Evolutionary conservation across 2,329 filamentous ascomycete genomes (phyloP).

Genomic region (Scleromitrula shiraiana): DNA sequence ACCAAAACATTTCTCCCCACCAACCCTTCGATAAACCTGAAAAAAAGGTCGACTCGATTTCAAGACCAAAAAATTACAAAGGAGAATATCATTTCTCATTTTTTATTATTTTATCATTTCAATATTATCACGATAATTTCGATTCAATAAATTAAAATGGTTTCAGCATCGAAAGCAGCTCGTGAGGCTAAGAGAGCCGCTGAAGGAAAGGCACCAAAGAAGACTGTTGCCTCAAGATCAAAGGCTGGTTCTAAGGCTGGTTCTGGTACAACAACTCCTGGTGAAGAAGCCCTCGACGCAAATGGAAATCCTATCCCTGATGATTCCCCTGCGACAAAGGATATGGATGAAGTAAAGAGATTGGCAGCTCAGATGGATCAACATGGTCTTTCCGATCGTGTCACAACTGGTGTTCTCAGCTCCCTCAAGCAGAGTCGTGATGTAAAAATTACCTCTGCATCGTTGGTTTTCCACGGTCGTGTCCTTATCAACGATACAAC

Average conservation of each 20-base stretch:
- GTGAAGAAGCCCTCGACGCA: slow-evolving; percentile 60
- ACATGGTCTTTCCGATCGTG: slow-evolving; percentile 90
- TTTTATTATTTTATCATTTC: neutral
- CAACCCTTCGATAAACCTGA: too few species aligned
- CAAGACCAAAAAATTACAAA: too few species aligned
- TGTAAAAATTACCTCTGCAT: slow-evolving; percentile 92
- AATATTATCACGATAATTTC: slow-evolving; percentile 11
- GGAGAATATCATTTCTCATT: neutral
- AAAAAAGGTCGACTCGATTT: slow-evolving; percentile 9
- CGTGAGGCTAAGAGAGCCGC: slow-evolving; percentile 63
- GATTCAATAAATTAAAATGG: slow-evolving; percentile 41
- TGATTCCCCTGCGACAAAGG: slow-evolving; percentile 62
- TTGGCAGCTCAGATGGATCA: slow-evolving; percentile 91
- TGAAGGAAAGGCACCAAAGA: slow-evolving; percentile 68
- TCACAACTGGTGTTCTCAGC: slow-evolving; percentile 92
- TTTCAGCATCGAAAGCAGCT: slow-evolving; percentile 64
- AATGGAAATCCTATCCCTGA: slow-evolving; percentile 46
- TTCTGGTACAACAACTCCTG: slow-evolving; percentile 59
- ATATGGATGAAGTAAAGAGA: slow-evolving; percentile 76
- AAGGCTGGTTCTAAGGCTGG: slow-evolving; percentile 61
- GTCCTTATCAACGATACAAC: slow-evolving; percentile 92
- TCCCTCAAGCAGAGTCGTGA: slow-evolving; percentile 82
- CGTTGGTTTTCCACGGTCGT: slow-evolving; percentile 93
- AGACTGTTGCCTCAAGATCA: slow-evolving; percentile 58
- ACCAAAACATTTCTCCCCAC: slow-evolving; percentile 10